Evolutionary conservation across 345 rosid genomes (phyloP).

Genomic region (Pistacia atlantica): DNA sequence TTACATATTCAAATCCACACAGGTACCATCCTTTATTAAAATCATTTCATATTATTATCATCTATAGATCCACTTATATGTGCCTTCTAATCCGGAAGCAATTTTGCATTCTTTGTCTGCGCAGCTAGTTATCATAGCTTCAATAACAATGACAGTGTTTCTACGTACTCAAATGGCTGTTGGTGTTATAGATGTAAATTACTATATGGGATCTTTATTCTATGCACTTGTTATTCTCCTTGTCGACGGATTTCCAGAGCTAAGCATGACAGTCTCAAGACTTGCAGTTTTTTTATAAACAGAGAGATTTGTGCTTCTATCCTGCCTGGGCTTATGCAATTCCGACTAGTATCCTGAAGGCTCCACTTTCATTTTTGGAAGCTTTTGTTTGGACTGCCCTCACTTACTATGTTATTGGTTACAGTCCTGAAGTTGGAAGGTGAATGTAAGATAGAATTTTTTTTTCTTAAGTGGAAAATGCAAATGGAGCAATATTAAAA

Average conservation of each 20-base stretch:
- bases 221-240: constrained; percentile 49
- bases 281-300: constrained; percentile 34
- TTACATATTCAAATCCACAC: constrained; percentile 41
- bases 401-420: constrained; percentile 73
- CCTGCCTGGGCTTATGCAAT: constrained; percentile 79
- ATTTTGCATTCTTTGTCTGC: constrained; percentile 6
- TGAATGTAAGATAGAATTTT: background rate
- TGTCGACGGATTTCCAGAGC: constrained; percentile 67
- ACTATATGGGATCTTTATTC: constrained; percentile 55
- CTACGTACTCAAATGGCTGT: constrained; percentile 47
- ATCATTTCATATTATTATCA: background rate
- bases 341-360: constrained; percentile 45
- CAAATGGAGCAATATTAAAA: background rate
- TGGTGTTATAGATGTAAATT: constrained; percentile 30
- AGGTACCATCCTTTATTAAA: constrained; percentile 21
- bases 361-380: constrained; percentile 50
- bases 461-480: background rate
- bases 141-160: constrained; percentile 52
- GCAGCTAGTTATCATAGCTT: constrained; percentile 53
- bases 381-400: constrained; percentile 58
- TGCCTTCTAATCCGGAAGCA: background rate
- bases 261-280: constrained; percentile 57
- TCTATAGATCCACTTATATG: background rate
- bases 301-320: constrained; percentile 31
- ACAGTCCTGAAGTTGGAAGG: constrained; percentile 62